Evolutionary conservation across 1,139 yeast species (phyloP).

Genomic region (Blastobotrys malaysiensis): DNA sequence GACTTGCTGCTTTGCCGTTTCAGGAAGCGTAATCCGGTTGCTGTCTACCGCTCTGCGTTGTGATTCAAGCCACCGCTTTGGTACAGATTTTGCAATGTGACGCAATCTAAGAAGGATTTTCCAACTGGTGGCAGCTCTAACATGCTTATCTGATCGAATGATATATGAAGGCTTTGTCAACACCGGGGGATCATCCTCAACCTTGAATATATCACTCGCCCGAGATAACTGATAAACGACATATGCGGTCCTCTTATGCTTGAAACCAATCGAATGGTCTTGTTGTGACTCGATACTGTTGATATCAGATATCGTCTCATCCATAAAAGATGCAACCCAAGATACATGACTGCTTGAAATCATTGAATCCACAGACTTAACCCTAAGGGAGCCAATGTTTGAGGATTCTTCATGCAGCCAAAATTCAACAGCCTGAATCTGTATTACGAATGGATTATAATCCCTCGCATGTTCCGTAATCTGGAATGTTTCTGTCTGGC

Average conservation of each 20-base stretch:
- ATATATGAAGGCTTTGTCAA: slow-evolving; percentile 84
- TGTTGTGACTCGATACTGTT: slow-evolving; percentile 10
- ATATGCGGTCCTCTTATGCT: slow-evolving; percentile 21
- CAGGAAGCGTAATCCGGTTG: slow-evolving; percentile 39
- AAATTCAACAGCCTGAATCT: slow-evolving; percentile 26
- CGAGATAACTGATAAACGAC: slow-evolving; percentile 52
- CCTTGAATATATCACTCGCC: slow-evolving; percentile 55
- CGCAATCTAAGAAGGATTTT: slow-evolving; percentile 71
- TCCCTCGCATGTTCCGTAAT: slow-evolving; percentile 12
- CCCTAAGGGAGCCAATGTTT: slow-evolving; percentile 24
- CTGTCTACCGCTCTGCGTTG: slow-evolving; percentile 25
- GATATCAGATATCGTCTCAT: slow-evolving; percentile 18
- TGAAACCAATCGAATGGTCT: slow-evolving; percentile 3
- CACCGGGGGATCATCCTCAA: slow-evolving; percentile 83
- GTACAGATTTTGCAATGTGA: slow-evolving; percentile 62
- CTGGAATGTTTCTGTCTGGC: slow-evolving; percentile 6
- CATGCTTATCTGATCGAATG: slow-evolving; percentile 66
- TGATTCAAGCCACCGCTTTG: slow-evolving; percentile 44
- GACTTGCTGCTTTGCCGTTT: slow-evolving; percentile 50
- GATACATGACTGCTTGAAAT: slow-evolving; percentile 23
- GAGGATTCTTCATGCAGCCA: slow-evolving; percentile 28
- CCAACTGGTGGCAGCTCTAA: slow-evolving; percentile 83
- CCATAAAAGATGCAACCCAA: slow-evolving; percentile 26
- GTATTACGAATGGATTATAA: slow-evolving; percentile 24
- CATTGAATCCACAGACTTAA: slow-evolving; percentile 26